These are phyloP conservation scores for Lyophyllum shimeji DNA, from an alignment of 768 basidiomycete species.

Conservation along the genomic window DNA sequence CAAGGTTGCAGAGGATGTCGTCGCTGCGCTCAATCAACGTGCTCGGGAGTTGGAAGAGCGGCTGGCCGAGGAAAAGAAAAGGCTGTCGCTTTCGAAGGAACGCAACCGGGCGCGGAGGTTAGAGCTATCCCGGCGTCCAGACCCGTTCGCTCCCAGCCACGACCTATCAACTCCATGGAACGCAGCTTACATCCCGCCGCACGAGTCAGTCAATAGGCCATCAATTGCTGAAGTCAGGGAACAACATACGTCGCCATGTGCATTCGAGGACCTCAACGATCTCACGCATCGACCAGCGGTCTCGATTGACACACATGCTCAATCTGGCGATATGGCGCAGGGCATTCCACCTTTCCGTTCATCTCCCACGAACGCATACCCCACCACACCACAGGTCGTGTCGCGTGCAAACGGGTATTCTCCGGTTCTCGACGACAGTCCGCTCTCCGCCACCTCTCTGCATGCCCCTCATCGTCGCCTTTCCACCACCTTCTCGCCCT, in stretches of 20 bases:
- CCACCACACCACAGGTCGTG: slow-evolving; percentile 9
- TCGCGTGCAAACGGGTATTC: slow-evolving; percentile 38
- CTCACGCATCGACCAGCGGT: slow-evolving; percentile 16
- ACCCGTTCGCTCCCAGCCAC: slow-evolving; percentile 24
- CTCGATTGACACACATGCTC: slow-evolving; percentile 16
- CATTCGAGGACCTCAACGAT: slow-evolving; percentile 7
- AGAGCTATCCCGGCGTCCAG: slow-evolving; percentile 29
- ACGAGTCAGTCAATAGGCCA: slow-evolving; percentile 16
- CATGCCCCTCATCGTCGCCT: slow-evolving; percentile 14
- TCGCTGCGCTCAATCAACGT: slow-evolving; percentile 59
- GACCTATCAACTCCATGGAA: slow-evolving; percentile 18
- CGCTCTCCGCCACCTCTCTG: slow-evolving; percentile 28
- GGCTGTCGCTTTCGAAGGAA: slow-evolving; percentile 57
- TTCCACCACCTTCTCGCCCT: slow-evolving; percentile 50
- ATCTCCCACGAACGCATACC: slow-evolving; percentile 8
- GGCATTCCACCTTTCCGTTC: slow-evolving; percentile 25
- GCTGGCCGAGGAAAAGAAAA: slow-evolving; percentile 61
- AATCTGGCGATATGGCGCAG: slow-evolving; percentile 29
- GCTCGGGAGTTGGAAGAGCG: slow-evolving; percentile 75
- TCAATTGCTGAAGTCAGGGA: slow-evolving; percentile 14
- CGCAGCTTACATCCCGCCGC: not conserved
- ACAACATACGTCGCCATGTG: slow-evolving; percentile 2
- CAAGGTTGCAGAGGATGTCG: slow-evolving; percentile 63
- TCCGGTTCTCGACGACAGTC: slow-evolving; percentile 38
- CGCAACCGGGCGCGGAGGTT: slow-evolving; percentile 52